Base-by-base conservation (phyloP, 345 rosid species). In the Lepidium didymum region DNA sequence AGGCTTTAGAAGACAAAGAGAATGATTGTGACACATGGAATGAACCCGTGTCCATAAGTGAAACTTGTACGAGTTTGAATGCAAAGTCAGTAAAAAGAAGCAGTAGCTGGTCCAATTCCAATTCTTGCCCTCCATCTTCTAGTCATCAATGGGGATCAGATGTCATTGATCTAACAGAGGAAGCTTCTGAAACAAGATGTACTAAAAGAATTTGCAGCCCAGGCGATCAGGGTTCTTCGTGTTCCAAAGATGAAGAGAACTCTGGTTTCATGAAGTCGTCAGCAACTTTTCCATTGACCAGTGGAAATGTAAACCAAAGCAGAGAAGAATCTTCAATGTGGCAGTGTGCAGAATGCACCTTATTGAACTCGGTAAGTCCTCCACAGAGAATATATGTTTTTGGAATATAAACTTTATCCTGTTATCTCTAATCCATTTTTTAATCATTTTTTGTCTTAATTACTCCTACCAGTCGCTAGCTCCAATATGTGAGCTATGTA, bases 341-440 rank as follows among this genome's bases (percentile, higher is more conserved):
- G 97, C 79, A 77, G 66, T 94, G 99, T 83, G 77, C 57, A 53
- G 81, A 74, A 4, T 91, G 97, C 80, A 87, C 91, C 53, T 75
- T 91, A 63, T 53, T 91, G 79, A 91, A 91, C 80, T 86, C 86
- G 1, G 99, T 89, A 86, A 81, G 96, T 77, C 56, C 42, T 19
- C 14, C 45, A 27, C 0, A 33, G 53, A 41, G 44, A 19, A 38
- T 19, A 31, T 59, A 58, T 16, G 11, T 35, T 68, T 31, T 19
- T 35, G 3, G 3, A 43, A 21, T 25, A 3, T 4, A 18, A 16
- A 44, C 4, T 36, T 55, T 23, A 35, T 73, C 19, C 4, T 42
- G 31, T 52, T 50, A 50, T 54, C 8, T 21, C 16, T 31, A 3
- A 19, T 67, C 14, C 0, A 9, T 43, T 19, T 61, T 31, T 53